Conservation (phyloP, 1,139 yeast species). For the Hansenula sp. region DNA sequence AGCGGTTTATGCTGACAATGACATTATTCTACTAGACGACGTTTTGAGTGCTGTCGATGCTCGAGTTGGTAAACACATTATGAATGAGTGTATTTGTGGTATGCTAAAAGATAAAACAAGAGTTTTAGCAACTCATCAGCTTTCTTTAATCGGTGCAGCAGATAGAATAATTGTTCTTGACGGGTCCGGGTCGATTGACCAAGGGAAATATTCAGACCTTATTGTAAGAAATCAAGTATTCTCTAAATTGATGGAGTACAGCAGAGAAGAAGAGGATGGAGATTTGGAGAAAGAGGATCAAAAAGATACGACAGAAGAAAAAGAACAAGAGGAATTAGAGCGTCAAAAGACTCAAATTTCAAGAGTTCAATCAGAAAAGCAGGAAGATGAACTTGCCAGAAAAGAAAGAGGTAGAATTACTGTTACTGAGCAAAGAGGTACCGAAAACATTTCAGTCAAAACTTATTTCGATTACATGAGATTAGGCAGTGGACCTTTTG, state of each 20-base stretch:
- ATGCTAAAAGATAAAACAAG: slow-evolving; percentile 56
- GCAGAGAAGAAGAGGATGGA: slow-evolving; percentile 26
- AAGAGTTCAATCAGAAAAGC: slow-evolving; percentile 9
- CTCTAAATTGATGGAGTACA: slow-evolving; percentile 30
- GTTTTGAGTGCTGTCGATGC: slow-evolving; percentile 90
- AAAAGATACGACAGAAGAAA: slow-evolving; percentile 16
- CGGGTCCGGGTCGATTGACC: slow-evolving; percentile 50
- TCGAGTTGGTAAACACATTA: slow-evolving; percentile 74
- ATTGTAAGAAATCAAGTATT: slow-evolving; percentile 28
- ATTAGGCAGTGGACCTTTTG: slow-evolving; percentile 52
- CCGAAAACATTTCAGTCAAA: slow-evolving; percentile 33
- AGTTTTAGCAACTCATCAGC: slow-evolving; percentile 75
- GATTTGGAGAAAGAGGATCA: slow-evolving; percentile 27
- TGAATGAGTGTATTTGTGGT: slow-evolving; percentile 62
- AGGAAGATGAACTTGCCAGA: slow-evolving; percentile 15
- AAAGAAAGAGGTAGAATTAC: slow-evolving; percentile 25
- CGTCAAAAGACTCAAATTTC: slow-evolving; percentile 16
- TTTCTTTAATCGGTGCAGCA: slow-evolving; percentile 61
- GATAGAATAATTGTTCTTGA: slow-evolving; percentile 62
- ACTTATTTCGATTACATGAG: slow-evolving; percentile 44
- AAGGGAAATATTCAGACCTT: slow-evolving; percentile 53
- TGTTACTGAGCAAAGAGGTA: slow-evolving; percentile 33
- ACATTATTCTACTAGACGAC: slow-evolving; percentile 71
- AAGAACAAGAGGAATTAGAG: slow-evolving; percentile 18
- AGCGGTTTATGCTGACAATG: slow-evolving; percentile 67